Conservation (phyloP, 1,139 yeast species). For the Zygoascus hellenicus region DNA sequence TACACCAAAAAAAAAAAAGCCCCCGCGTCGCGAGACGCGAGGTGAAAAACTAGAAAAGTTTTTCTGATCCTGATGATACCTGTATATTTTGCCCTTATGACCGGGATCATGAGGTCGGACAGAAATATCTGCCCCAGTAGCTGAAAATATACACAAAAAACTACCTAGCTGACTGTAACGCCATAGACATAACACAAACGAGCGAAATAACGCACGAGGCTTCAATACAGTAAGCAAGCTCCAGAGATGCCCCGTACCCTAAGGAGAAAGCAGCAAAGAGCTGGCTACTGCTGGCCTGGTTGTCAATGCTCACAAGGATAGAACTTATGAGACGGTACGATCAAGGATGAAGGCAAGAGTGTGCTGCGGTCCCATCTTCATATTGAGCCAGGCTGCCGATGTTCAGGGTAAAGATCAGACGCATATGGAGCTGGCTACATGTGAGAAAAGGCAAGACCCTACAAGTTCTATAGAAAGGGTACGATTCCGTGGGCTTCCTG, state of each 20-base stretch:
- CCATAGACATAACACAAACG: constrained; percentile 5
- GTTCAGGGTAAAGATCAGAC: too few relatives aligned
- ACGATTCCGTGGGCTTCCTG: too few relatives aligned
- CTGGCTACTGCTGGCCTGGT: not conserved
- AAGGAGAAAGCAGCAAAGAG: not conserved
- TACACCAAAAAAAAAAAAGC: not conserved
- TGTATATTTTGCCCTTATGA: not conserved
- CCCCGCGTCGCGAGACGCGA: not conserved
- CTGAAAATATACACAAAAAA: constrained; percentile 4
- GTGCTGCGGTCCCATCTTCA: too few relatives aligned
- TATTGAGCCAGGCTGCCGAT: too few relatives aligned
- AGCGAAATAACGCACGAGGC: constrained; percentile 6
- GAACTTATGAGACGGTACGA: too few relatives aligned
- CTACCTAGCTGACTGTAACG: too few relatives aligned
- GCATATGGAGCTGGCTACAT: too few relatives aligned
- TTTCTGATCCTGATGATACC: not conserved
- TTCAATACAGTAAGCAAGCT: not conserved
- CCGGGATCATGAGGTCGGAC: not conserved
- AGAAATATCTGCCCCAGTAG: constrained; percentile 1
- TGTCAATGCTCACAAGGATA: not conserved
- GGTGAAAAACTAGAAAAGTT: not conserved
- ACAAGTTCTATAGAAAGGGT: too few relatives aligned
- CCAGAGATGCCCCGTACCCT: not conserved
- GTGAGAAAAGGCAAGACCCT: too few relatives aligned
- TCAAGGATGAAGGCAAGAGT: too few relatives aligned